Conservation (phyloP, 306 rosid species). For the Gynostemma pentaphyllum region DNA sequence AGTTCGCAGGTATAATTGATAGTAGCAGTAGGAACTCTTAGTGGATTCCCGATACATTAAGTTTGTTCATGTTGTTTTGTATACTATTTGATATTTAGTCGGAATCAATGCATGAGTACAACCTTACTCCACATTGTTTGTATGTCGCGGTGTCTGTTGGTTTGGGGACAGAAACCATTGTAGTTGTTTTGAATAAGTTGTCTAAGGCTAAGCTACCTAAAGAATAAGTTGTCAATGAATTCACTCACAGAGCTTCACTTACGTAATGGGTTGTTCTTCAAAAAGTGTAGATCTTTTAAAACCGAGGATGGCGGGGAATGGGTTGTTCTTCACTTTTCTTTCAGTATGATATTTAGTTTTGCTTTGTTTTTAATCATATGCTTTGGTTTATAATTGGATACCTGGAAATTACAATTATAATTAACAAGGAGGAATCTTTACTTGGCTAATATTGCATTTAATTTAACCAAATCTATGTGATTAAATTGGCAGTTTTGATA, state of each 20-base stretch:
- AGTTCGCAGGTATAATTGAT: too few species aligned
- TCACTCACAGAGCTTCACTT: too few species aligned
- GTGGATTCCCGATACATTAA: too few species aligned
- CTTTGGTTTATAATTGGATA: background rate
- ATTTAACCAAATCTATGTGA: background rate
- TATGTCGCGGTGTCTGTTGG: constrained; percentile 95
- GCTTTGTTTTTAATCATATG: background rate
- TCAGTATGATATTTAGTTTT: background rate
- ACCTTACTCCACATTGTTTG: constrained; percentile 77
- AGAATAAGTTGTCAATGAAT: too few species aligned
- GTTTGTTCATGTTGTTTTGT: too few species aligned
- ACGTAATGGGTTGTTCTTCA: constrained; percentile 30
- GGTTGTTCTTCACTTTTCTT: background rate
- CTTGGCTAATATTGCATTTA: background rate
- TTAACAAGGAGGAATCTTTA: background rate
- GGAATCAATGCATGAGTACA: constrained; percentile 86
- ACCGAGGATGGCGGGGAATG: constrained; percentile 39
- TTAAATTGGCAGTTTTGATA: background rate
- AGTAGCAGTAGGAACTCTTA: too few species aligned
- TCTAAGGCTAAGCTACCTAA: constrained; percentile 91
- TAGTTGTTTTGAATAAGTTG: constrained; percentile 62
- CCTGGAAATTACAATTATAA: background rate
- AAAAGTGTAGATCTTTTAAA: constrained; percentile 51
- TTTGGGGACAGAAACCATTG: constrained; percentile 68
- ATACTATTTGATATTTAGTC: too few species aligned